Evolutionary conservation across 345 rosid genomes (phyloP).

Genomic region (Xanthoceras sorbifolium): DNA sequence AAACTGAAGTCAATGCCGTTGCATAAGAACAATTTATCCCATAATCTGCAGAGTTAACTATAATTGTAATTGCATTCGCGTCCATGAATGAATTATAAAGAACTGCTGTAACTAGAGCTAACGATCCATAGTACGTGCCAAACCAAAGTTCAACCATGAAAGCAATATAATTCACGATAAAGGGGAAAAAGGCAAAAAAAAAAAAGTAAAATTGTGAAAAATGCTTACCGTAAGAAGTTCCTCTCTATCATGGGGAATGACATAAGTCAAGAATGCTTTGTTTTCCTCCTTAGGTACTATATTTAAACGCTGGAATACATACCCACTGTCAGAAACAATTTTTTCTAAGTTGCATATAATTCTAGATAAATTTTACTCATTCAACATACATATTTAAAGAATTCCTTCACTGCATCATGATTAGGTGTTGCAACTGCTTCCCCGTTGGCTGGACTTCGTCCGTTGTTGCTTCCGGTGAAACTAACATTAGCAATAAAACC

Average conservation of each 20-base stretch:
- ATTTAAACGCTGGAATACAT: constrained; percentile 57
- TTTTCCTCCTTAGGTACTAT: constrained; percentile 70
- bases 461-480: constrained; percentile 52
- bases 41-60: no score
- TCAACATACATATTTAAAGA: constrained; percentile 68
- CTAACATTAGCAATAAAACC: constrained; percentile 83
- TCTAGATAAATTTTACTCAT: constrained; percentile 7
- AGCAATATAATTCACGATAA: not conserved
- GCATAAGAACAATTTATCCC: not conserved
- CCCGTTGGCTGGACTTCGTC: constrained; percentile 39
- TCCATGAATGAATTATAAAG: no score
- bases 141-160: no score
- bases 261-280: constrained; percentile 69
- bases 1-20: not conserved
- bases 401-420: constrained; percentile 61
- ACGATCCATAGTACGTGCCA: no score
- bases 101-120: no score
- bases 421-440: constrained; percentile 31
- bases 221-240: constrained; percentile 56
- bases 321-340: constrained; percentile 17
- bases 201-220: not conserved
- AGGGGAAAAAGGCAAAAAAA: no score
- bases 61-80: not conserved
- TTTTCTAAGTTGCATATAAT: not conserved
- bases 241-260: constrained; percentile 85